phyloP scores from a whole-genome alignment of 192 early-diverging fungal genomes.

The Rhizoclosmatium sp. region DNA sequence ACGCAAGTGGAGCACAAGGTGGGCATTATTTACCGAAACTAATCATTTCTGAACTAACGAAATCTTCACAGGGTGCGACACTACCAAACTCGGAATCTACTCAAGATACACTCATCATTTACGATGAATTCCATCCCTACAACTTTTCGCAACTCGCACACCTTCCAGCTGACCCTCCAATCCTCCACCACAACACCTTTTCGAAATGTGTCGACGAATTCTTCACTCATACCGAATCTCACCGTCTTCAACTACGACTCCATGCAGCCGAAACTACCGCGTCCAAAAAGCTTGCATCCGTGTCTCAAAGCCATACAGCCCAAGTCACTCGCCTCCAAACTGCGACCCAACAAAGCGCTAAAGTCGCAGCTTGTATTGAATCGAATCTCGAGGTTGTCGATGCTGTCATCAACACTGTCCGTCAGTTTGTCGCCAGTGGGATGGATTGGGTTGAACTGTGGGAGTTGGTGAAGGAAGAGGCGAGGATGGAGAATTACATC shows the following conservation, averaged over 20 bases:
- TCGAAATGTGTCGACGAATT: conserved; percentile 89
- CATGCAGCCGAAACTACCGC: conserved; percentile 79
- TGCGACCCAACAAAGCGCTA: conserved; percentile 72
- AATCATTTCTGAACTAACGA: not conserved
- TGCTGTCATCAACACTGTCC: conserved; percentile 84
- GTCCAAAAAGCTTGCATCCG: conserved; percentile 82
- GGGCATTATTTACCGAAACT: too few relatives aligned
- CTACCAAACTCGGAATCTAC: not conserved
- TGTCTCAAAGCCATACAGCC: conserved; percentile 79
- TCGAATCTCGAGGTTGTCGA: conserved; percentile 84
- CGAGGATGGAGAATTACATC: conserved; percentile 75
- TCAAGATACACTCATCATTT: conserved; percentile 21
- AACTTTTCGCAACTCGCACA: conserved; percentile 44
- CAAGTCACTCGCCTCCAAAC: conserved; percentile 79
- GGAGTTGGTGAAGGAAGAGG: conserved; percentile 85
- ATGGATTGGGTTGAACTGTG: conserved; percentile 98
- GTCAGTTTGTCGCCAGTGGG: conserved; percentile 85
- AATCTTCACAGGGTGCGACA: not conserved
- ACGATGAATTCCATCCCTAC: conserved; percentile 60
- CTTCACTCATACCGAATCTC: conserved; percentile 89
- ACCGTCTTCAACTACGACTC: conserved; percentile 76
- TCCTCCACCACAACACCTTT: conserved; percentile 76
- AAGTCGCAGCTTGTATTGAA: conserved; percentile 87
- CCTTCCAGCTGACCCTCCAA: not conserved
- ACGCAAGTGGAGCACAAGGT: conserved; percentile 35